These are phyloP conservation scores for Nicotiana noctiflora DNA, from an alignment of 257 asterid genomes.

Conservation along the genomic window DNA sequence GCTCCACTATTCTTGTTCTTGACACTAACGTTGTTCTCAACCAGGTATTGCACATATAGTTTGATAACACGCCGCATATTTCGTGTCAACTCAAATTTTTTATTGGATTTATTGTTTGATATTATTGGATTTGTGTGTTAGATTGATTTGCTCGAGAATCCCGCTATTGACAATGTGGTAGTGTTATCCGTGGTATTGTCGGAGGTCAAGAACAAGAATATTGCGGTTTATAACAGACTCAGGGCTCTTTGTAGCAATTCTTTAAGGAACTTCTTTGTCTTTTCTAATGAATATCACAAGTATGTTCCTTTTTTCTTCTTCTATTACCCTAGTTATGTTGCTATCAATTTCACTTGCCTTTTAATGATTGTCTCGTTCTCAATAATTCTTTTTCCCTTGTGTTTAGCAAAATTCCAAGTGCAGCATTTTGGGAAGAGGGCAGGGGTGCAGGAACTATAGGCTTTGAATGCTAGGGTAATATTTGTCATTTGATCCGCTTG, in stretches of 20 bases:
- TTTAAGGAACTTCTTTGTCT: conserved; percentile 68
- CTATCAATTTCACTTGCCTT: neutral
- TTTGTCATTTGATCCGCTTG: neutral
- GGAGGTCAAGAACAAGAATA: conserved; percentile 90
- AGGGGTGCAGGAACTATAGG: neutral
- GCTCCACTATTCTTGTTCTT: conserved; percentile 46
- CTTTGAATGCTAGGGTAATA: neutral
- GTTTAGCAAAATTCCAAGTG: neutral
- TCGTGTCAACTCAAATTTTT: neutral
- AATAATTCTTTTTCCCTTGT: neutral
- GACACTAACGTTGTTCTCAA: conserved; percentile 93
- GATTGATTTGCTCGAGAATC: conserved; percentile 96
- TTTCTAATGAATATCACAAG: conserved; percentile 92
- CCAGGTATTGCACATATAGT: conserved; percentile 32
- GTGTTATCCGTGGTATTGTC: conserved; percentile 80
- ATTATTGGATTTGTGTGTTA: conserved; percentile 12
- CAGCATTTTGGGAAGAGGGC: neutral
- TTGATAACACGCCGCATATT: neutral
- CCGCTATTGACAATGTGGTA: conserved; percentile 83
- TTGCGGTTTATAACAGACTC: conserved; percentile 64
- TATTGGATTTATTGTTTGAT: neutral
- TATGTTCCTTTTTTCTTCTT: conserved; percentile 25
- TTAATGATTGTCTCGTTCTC: neutral
- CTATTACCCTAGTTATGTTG: neutral
- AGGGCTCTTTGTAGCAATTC: conserved; percentile 82